Evolutionary conservation across 2,329 filamentous ascomycete genomes (phyloP).

Genomic region (Oidium heveae): DNA sequence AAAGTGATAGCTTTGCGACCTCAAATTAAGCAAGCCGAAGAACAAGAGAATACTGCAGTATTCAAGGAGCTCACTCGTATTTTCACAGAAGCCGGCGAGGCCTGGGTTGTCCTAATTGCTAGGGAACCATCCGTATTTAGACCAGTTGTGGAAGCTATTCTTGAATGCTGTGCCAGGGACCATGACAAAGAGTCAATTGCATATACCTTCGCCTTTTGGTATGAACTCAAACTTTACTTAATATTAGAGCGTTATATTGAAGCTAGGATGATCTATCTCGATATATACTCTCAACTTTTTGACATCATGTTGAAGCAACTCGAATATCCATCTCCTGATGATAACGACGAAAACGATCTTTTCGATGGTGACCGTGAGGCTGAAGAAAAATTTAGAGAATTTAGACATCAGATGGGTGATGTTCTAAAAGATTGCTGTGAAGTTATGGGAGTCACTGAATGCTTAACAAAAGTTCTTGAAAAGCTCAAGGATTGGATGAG

Average conservation of each 20-base stretch:
- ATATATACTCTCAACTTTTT: constrained; percentile 70
- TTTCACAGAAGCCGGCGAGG: constrained; percentile 77
- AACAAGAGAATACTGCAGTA: constrained; percentile 60
- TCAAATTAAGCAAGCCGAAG: constrained; percentile 48
- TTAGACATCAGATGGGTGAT: constrained; percentile 91
- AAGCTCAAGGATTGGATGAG: constrained; percentile 75
- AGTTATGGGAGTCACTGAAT: constrained; percentile 81
- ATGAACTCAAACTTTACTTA: constrained; percentile 89
- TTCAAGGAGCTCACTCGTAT: constrained; percentile 77
- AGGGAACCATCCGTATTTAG: constrained; percentile 62
- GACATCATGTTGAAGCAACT: constrained; percentile 83
- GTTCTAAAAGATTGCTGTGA: constrained; percentile 93
- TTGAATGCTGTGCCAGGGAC: constrained; percentile 79
- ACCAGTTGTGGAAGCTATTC: constrained; percentile 61
- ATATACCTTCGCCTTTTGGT: constrained; percentile 94
- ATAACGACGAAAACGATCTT: constrained; percentile 43
- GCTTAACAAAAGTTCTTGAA: constrained; percentile 66
- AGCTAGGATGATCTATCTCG: constrained; percentile 49
- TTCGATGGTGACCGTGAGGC: constrained; percentile 91
- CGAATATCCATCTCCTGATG: constrained; percentile 52
- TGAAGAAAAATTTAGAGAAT: constrained; percentile 92
- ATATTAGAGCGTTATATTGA: constrained; percentile 74
- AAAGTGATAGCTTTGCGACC: constrained; percentile 51
- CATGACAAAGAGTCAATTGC: constrained; percentile 77
- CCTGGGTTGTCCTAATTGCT: constrained; percentile 82